These are phyloP conservation scores for Ustilago lituana DNA, from an alignment of 1,284 basidiomycete genomes.

Conservation along the genomic window DNA sequence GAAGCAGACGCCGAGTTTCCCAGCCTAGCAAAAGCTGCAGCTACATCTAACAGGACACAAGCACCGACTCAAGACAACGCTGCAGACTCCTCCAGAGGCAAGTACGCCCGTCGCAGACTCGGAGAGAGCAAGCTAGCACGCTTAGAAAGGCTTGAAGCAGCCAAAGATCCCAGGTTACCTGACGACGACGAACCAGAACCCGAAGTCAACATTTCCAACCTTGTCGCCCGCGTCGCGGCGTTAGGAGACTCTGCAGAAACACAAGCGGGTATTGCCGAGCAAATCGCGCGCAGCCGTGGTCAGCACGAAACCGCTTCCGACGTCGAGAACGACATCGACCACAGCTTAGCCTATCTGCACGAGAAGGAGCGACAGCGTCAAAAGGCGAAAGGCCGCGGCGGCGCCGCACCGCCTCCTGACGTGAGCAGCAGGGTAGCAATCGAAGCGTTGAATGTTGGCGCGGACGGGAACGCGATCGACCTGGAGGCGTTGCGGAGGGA, in stretches of 20 bases:
- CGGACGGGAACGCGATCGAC: slow-evolving; percentile 40
- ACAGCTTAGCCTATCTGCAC: slow-evolving; percentile 51
- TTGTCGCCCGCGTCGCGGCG: slow-evolving; percentile 52
- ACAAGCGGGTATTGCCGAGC: slow-evolving; percentile 32
- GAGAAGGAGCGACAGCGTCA: slow-evolving; percentile 42
- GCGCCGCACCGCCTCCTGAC: neutral
- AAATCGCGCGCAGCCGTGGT: slow-evolving; percentile 30
- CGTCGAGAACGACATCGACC: slow-evolving; percentile 59
- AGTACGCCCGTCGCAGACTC: slow-evolving; percentile 53
- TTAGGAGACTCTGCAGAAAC: slow-evolving; percentile 41
- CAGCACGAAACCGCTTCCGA: slow-evolving; percentile 45
- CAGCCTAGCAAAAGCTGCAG: slow-evolving; percentile 25
- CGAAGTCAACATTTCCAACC: slow-evolving; percentile 59
- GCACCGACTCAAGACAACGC: slow-evolving; percentile 13
- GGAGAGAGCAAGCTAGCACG: slow-evolving; percentile 56
- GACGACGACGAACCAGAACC: slow-evolving; percentile 58
- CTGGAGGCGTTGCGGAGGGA: slow-evolving; percentile 44
- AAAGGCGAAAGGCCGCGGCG: slow-evolving; percentile 32
- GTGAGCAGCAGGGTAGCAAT: neutral
- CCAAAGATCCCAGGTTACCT: slow-evolving; percentile 32
- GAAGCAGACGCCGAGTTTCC: slow-evolving; percentile 37
- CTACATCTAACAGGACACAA: slow-evolving; percentile 2
- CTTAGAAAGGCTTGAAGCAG: slow-evolving; percentile 45
- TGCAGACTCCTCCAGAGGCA: slow-evolving; percentile 26
- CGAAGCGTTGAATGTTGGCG: slow-evolving; percentile 23